These are phyloP conservation scores for Herpetomonas tarakana DNA, from an alignment of 208 protist genomes.

Conservation along the genomic window DNA sequence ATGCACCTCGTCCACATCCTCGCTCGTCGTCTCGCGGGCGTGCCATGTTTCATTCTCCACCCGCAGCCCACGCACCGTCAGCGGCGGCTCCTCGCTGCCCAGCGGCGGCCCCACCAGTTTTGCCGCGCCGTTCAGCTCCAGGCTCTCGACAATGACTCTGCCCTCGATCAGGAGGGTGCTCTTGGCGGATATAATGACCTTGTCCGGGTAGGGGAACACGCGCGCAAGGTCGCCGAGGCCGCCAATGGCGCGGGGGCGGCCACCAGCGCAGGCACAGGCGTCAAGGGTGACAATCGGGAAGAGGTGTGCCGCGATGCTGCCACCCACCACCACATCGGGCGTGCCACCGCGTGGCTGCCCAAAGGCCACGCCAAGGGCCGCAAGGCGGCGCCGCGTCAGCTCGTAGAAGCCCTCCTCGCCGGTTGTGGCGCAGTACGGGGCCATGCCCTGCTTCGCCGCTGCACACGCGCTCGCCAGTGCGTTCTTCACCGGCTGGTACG, in stretches of 20 bases:
- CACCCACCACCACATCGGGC: constrained; percentile 18
- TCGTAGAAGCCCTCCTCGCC: constrained; percentile 77
- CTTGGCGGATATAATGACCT: constrained; percentile 39
- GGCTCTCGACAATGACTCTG: constrained; percentile 60
- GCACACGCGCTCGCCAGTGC: constrained; percentile 41
- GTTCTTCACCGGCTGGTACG: constrained; percentile 91
- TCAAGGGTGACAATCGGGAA: constrained; percentile 56
- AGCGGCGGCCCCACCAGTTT: constrained; percentile 46
- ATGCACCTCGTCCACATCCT: constrained; percentile 29
- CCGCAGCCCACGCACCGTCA: constrained; percentile 37
- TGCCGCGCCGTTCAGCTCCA: constrained; percentile 66
- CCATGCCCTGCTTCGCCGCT: constrained; percentile 39
- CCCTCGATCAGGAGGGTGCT: constrained; percentile 81
- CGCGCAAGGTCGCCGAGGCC: constrained; percentile 21
- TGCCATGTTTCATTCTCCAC: constrained; percentile 59
- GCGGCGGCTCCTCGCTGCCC: constrained; percentile 14
- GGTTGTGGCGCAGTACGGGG: constrained; percentile 58
- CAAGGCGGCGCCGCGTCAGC: constrained; percentile 51
- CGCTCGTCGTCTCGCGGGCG: constrained; percentile 16
- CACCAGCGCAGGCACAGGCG: constrained; percentile 9
- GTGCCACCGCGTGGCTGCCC: constrained; percentile 12
- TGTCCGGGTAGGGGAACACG: constrained; percentile 54
- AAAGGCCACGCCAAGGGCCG: constrained; percentile 43
- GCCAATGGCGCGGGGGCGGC: constrained; percentile 4
- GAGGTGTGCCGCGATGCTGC: constrained; percentile 14